phyloP scores from a whole-genome alignment of 306 rosid species.

The Arachis hypogaea region DNA sequence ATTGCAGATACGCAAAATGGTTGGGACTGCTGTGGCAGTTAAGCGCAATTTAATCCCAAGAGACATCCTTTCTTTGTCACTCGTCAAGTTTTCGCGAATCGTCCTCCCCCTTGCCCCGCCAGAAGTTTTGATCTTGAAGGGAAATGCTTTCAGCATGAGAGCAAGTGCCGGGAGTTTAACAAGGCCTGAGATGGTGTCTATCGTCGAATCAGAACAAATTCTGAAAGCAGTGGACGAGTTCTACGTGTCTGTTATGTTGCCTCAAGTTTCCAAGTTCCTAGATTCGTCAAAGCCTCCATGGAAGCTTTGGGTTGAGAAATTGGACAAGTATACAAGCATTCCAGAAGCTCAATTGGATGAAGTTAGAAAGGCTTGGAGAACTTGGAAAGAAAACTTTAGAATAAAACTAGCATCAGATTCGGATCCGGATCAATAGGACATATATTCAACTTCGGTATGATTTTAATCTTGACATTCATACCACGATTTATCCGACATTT shows the following conservation, averaged over 20 bases:
- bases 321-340: slow-evolving; percentile 70
- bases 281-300: slow-evolving; percentile 79
- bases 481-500: slow-evolving; percentile 4
- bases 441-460: slow-evolving; percentile 32
- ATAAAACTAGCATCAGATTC: slow-evolving; percentile 34
- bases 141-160: slow-evolving; percentile 66
- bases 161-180: slow-evolving; percentile 51
- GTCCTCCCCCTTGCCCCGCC: slow-evolving; percentile 85
- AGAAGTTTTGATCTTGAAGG: slow-evolving; percentile 73
- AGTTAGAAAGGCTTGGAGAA: slow-evolving; percentile 76
- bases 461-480: background rate
- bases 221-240: slow-evolving; percentile 67
- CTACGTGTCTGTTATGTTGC: slow-evolving; percentile 72
- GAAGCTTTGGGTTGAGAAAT: slow-evolving; percentile 77
- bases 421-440: background rate
- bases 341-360: slow-evolving; percentile 65
- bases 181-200: slow-evolving; percentile 76
- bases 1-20: slow-evolving; percentile 83
- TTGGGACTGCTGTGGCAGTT: slow-evolving; percentile 86
- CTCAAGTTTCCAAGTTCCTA: slow-evolving; percentile 67
- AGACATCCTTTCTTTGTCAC: slow-evolving; percentile 65
- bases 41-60: slow-evolving; percentile 81
- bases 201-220: slow-evolving; percentile 76
- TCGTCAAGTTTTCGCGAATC: slow-evolving; percentile 70
- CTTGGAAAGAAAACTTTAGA: slow-evolving; percentile 66